Percentiles rank a stretch among this genome's conserved stretches.
phyloP scores from a whole-genome alignment of 208 protist species.

The Leishmania major region DNA sequence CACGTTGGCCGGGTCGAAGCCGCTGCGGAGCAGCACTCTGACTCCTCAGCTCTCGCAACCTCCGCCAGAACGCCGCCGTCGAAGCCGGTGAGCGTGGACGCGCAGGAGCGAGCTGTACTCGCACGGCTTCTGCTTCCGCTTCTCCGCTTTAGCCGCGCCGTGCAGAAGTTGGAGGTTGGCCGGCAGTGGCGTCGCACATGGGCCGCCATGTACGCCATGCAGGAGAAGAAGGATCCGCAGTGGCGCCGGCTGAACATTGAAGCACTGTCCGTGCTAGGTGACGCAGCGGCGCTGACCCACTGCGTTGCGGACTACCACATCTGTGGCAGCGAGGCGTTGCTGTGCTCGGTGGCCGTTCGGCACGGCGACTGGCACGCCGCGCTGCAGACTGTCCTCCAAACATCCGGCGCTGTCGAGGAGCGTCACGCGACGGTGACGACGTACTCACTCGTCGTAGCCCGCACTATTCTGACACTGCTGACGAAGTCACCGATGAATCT shows the following conservation, averaged over 20 bases:
- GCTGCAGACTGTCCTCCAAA: conserved; percentile 31
- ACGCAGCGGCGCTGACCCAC: conserved; percentile 26
- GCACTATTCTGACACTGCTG: conserved; percentile 47
- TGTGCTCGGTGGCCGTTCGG: conserved; percentile 47
- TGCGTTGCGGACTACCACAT: conserved; percentile 20
- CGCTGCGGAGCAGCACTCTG: no score
- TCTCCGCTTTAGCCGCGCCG: conserved; percentile 41
- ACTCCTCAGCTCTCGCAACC: background rate
- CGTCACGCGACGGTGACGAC: background rate
- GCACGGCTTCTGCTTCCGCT: conserved; percentile 53
- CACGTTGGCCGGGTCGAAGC: conserved; percentile 15
- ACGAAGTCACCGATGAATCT: conserved; percentile 58
- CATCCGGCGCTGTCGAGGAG: conserved; percentile 29
- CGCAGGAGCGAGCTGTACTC: conserved; percentile 59
- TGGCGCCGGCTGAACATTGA: conserved; percentile 46
- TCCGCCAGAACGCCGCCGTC: background rate
- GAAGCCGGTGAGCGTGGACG: background rate
- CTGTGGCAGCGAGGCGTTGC: conserved; percentile 23
- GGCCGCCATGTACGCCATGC: conserved; percentile 29
- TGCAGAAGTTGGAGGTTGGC: conserved; percentile 41
- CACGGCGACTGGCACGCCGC: conserved; percentile 62
- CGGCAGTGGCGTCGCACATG: conserved; percentile 55
- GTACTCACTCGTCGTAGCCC: conserved; percentile 41
- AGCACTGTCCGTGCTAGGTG: conserved; percentile 50
- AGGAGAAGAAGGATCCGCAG: conserved; percentile 23